Evolutionary conservation across 768 basidiomycete species (phyloP).

Genomic region (Stropharia rugosoannulata): DNA sequence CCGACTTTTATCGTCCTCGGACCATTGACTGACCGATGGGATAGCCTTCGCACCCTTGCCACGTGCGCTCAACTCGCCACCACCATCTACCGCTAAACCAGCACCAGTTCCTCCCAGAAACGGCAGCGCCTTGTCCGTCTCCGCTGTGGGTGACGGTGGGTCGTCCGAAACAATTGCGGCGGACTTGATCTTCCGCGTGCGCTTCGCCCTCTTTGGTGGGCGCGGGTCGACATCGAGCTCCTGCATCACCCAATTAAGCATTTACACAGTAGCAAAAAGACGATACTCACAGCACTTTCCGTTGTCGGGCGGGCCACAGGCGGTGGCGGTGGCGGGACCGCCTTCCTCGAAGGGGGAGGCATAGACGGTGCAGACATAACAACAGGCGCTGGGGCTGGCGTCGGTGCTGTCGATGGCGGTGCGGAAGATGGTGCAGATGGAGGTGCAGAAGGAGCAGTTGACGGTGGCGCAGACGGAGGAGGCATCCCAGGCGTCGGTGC

Average conservation of each 20-base stretch:
- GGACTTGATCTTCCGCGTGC: slow-evolving; percentile 42
- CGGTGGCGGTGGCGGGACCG: background rate
- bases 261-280: background rate
- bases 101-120: slow-evolving; percentile 2
- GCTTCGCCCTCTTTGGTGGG: slow-evolving; percentile 38
- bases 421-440: slow-evolving; percentile 6
- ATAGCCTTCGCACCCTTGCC: slow-evolving; percentile 24
- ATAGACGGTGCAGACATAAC: background rate
- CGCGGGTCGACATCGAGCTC: slow-evolving; percentile 32
- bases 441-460: slow-evolving; percentile 2
- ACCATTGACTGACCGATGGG: slow-evolving; percentile 47
- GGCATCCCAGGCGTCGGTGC: slow-evolving; percentile 4
- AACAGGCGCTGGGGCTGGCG: background rate
- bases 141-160: slow-evolving; percentile 24
- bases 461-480: slow-evolving; percentile 13
- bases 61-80: slow-evolving; percentile 23
- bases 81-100: slow-evolving; percentile 8
- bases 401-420: slow-evolving; percentile 10
- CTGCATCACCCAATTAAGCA: background rate
- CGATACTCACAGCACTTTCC: slow-evolving; percentile 1
- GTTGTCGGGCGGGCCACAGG: slow-evolving; percentile 2
- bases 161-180: slow-evolving; percentile 39
- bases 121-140: slow-evolving; percentile 19
- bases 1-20: slow-evolving; percentile 66
- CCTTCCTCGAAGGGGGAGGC: background rate